These are phyloP conservation scores for Ecytonucleospora hepatopenaei DNA, from an alignment of 371 early-diverging fungal species.

Conservation along the genomic window DNA sequence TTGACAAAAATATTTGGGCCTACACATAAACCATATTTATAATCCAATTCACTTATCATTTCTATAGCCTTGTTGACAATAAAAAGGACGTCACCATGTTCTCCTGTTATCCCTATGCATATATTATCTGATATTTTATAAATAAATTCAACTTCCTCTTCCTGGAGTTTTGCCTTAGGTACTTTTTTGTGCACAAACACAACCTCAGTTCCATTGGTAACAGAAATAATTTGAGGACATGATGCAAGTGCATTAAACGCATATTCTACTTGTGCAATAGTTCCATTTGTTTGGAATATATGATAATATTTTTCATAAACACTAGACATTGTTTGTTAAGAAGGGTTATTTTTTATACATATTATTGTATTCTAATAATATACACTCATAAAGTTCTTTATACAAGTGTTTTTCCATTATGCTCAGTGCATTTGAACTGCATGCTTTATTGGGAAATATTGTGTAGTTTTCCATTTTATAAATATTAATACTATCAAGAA, in stretches of 20 bases:
- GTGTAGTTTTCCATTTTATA: too few species aligned
- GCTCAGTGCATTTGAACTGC: background rate
- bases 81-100: slow-evolving; percentile 43
- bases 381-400: background rate
- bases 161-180: slow-evolving; percentile 37
- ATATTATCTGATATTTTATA: slow-evolving; percentile 28
- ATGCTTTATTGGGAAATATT: background rate
- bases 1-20: slow-evolving; percentile 53
- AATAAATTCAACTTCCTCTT: slow-evolving; percentile 28
- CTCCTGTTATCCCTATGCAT: slow-evolving; percentile 46
- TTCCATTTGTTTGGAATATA: slow-evolving; percentile 55
- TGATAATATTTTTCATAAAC: slow-evolving; percentile 39
- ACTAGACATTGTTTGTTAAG: background rate
- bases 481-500: too few species aligned
- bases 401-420: background rate
- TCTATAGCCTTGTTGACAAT: slow-evolving; percentile 29
- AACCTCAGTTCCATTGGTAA: slow-evolving; percentile 33
- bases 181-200: slow-evolving; percentile 47
- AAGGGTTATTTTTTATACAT: background rate
- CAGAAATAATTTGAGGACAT: slow-evolving; percentile 43
- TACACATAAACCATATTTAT: slow-evolving; percentile 44
- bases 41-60: slow-evolving; percentile 22
- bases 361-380: too few species aligned
- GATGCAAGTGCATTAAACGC: slow-evolving; percentile 55
- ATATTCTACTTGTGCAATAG: slow-evolving; percentile 55